Evolutionary conservation across 768 basidiomycete genomes (phyloP), one percentile per base, ranked within the genome.

Genomic region (Astraeus odoratus): DNA sequence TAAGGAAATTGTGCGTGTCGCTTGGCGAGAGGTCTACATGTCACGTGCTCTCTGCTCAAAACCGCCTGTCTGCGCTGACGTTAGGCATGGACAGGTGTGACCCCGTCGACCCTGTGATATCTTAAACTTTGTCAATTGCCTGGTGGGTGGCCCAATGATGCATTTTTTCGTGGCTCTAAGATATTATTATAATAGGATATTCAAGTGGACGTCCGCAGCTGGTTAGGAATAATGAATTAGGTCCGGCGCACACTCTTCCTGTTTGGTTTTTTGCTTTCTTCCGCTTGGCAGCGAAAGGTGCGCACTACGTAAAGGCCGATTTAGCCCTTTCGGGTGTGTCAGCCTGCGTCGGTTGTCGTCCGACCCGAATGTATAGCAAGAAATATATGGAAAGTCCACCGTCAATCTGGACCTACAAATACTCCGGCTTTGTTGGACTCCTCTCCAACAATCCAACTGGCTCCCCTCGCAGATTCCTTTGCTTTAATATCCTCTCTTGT

Each of bases 401-500:
- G n/a, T n/a, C 9, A 25, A 10, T 8, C 27, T 16, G 26, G 29
- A 5, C 26, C n/a, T 41, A 41, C 39, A 41, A 41, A 41, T 27
- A 41, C 39, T 20, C 24, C 25, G 16, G 7, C 23, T 15, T 12
- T 19, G 9, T 8, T 6, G 18, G 16, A 26, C 2, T 41, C 26
- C 35, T 4, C 16, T 16, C 24, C 39, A 41, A 13, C 27, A 15
- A 9, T n/a, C n/a, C n/a, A n/a, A 24, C 30, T 12, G 10, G 23
- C 37, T 15, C 37, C 24, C 37, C 9, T 7, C n/a, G 43, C 23
- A 6, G 45, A 5, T 46, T 25, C 36, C 39, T 43, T 43, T 39
- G 22, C 19, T 43, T 46, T 51, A 52, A 52, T 57, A 51, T 44
- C 4, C 37, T 36, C 26, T 35, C 23, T 41, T 60, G 58, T 63